A percentile compares a stretch with the other conserved stretches of the same genome.
Conservation (phyloP, 192 early-diverging fungal genomes). For the Umbelopsis sp. region DNA sequence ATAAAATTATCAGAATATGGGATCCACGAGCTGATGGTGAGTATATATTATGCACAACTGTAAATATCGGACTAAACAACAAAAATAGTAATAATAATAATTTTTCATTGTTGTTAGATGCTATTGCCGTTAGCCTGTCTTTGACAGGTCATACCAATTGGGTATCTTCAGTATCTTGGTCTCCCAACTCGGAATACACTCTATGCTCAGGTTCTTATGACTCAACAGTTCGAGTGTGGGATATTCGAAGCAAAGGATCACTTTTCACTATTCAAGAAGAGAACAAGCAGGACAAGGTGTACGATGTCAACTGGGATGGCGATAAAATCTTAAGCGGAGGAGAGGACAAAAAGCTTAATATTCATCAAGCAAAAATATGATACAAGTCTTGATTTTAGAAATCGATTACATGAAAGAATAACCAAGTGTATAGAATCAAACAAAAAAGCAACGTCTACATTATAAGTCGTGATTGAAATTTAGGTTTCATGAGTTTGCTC, state of each 20-base stretch:
- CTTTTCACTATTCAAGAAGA: conserved; percentile 71
- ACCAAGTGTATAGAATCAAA: no score
- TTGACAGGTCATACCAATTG: conserved; percentile 81
- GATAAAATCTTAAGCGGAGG: conserved; percentile 73
- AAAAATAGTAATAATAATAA: no score
- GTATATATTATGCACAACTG: background rate
- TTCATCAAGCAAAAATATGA: conserved; percentile 46
- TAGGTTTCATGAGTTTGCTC: background rate
- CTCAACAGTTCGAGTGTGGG: conserved; percentile 88
- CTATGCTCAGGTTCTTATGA: conserved; percentile 89
- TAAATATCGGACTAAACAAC: background rate
- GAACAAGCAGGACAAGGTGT: conserved; percentile 60
- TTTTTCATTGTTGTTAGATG: conserved; percentile 50
- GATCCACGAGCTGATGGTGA: conserved; percentile 78
- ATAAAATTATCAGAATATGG: conserved; percentile 84
- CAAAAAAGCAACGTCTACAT: no score
- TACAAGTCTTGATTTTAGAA: background rate
- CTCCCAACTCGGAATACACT: conserved; percentile 70
- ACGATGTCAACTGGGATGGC: conserved; percentile 71
- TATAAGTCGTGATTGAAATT: no score
- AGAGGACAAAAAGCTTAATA: conserved; percentile 68
- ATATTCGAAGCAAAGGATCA: conserved; percentile 85
- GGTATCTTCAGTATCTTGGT: conserved; percentile 86
- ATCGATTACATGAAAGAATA: background rate
- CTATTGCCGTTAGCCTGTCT: conserved; percentile 72